Percentiles rank a stretch among this genome's conserved stretches.
Evolutionary conservation across 768 basidiomycete species (phyloP).

Genomic region (Cyclocybe cylindracea): DNA sequence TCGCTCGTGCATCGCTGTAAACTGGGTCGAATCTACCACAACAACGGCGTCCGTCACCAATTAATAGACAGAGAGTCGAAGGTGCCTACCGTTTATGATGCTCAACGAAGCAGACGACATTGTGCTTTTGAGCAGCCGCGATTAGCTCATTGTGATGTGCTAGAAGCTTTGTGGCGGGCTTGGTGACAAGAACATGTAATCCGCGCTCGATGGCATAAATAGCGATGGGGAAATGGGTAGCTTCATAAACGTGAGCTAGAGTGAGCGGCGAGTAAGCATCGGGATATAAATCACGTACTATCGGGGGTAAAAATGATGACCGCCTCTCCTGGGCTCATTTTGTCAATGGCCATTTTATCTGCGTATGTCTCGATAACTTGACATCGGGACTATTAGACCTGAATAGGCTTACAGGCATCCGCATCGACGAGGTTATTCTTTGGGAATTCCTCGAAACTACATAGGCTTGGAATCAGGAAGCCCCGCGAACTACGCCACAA

Average conservation of each 20-base stretch:
- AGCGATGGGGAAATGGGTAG: slow-evolving; percentile 84
- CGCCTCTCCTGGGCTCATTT: slow-evolving; percentile 80
- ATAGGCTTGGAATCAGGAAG: neutral
- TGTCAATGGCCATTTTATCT: slow-evolving; percentile 84
- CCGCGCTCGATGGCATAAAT: slow-evolving; percentile 84
- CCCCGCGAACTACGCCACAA: neutral
- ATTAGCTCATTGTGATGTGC: slow-evolving; percentile 81
- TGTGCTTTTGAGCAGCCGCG: slow-evolving; percentile 73
- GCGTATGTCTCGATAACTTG: neutral
- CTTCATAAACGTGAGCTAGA: slow-evolving; percentile 33
- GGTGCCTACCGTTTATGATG: slow-evolving; percentile 78
- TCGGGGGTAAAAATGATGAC: slow-evolving; percentile 94
- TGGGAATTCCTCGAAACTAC: slow-evolving; percentile 80
- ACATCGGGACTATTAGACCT: neutral
- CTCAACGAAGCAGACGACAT: slow-evolving; percentile 91
- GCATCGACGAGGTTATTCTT: slow-evolving; percentile 67
- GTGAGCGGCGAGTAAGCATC: neutral
- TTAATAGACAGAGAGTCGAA: neutral
- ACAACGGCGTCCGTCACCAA: neutral
- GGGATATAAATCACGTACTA: slow-evolving; percentile 44
- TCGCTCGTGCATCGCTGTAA: slow-evolving; percentile 87
- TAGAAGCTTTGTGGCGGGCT: slow-evolving; percentile 87
- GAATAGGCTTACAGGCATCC: slow-evolving; percentile 69
- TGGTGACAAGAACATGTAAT: slow-evolving; percentile 89
- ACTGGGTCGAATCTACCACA: slow-evolving; percentile 76